phyloP scores from a whole-genome alignment of 2,329 filamentous ascomycete genomes.

The Fusarium anthophilum region DNA sequence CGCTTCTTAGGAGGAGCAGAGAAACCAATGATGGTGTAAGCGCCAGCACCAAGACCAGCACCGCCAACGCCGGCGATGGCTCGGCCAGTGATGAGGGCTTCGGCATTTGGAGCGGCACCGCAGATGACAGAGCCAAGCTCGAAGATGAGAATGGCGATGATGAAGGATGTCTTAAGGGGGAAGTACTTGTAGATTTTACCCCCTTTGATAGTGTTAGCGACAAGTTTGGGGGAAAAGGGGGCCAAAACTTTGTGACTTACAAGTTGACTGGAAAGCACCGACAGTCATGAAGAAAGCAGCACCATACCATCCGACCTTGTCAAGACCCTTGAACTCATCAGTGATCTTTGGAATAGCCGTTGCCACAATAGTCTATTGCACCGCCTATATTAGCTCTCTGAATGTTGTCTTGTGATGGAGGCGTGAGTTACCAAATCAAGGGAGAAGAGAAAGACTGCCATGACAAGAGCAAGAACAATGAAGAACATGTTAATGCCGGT shows the following conservation, averaged over 20 bases:
- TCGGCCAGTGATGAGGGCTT: conserved; percentile 61
- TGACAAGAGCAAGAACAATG: conserved; percentile 57
- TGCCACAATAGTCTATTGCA: conserved; percentile 61
- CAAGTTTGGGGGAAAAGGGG: not conserved
- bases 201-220: conserved; percentile 45
- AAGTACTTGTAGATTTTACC: conserved; percentile 64
- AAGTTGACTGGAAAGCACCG: conserved; percentile 56
- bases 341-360: conserved; percentile 67
- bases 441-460: conserved; percentile 60
- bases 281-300: conserved; percentile 63
- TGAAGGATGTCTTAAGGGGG: conserved; percentile 59
- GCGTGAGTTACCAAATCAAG: conserved; percentile 54
- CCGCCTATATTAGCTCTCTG: not conserved
- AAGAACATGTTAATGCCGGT: conserved; percentile 51
- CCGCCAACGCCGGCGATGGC: conserved; percentile 59
- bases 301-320: conserved; percentile 68
- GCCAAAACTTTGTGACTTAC: conserved; percentile 40
- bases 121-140: conserved; percentile 65
- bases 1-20: conserved; percentile 48
- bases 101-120: conserved; percentile 55
- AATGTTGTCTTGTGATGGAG: not conserved
- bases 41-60: conserved; percentile 60
- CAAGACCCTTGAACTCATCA: conserved; percentile 60
- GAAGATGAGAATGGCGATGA: conserved; percentile 60
- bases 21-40: conserved; percentile 61